A percentile compares a stretch with the other conserved stretches of the same genome.
Evolutionary conservation across 2,329 filamentous ascomycete species (phyloP).

Genomic region (Aspergillus sp.): DNA sequence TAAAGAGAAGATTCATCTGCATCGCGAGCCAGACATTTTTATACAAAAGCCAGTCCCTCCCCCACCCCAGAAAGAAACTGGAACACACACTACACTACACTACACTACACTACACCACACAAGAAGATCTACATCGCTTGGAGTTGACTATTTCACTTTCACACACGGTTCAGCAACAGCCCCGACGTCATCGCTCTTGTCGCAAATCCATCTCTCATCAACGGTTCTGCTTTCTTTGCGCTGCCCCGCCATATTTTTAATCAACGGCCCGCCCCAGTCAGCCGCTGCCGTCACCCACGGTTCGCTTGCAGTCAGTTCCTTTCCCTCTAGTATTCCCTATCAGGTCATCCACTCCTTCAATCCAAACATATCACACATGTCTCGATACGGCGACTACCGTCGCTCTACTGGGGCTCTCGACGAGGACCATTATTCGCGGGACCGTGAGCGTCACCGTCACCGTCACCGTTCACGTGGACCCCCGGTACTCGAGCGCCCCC

Average conservation of each 20-base stretch:
- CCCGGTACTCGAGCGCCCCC: slow-evolving; percentile 38
- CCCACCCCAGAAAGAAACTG: background rate
- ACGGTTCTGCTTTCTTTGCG: slow-evolving; percentile 2
- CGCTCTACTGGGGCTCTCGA: slow-evolving; percentile 38
- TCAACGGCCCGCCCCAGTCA: slow-evolving; percentile 34
- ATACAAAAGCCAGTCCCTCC: background rate
- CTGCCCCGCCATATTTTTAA: slow-evolving; percentile 22
- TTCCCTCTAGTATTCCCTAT: slow-evolving; percentile 6
- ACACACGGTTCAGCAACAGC: background rate
- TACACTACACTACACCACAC: no score
- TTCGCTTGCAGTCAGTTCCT: slow-evolving; percentile 23
- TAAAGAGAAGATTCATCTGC: background rate
- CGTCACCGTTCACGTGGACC: slow-evolving; percentile 41
- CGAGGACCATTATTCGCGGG: slow-evolving; percentile 47
- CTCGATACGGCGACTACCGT: slow-evolving; percentile 41
- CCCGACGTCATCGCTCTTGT: slow-evolving; percentile 1
- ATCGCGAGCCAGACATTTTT: background rate
- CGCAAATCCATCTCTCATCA: background rate
- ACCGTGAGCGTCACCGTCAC: slow-evolving; percentile 46
- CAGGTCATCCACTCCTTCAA: slow-evolving; percentile 14
- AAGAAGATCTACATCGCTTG: no score
- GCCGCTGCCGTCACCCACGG: slow-evolving; percentile 41
- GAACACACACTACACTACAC: no score
- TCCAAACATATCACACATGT: slow-evolving; percentile 29
- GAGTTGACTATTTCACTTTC: no score